Percentiles rank a stretch among this genome's conserved stretches.
These are phyloP conservation scores for Jasminum sambac DNA, from an alignment of 257 asterid species.

Conservation along the genomic window DNA sequence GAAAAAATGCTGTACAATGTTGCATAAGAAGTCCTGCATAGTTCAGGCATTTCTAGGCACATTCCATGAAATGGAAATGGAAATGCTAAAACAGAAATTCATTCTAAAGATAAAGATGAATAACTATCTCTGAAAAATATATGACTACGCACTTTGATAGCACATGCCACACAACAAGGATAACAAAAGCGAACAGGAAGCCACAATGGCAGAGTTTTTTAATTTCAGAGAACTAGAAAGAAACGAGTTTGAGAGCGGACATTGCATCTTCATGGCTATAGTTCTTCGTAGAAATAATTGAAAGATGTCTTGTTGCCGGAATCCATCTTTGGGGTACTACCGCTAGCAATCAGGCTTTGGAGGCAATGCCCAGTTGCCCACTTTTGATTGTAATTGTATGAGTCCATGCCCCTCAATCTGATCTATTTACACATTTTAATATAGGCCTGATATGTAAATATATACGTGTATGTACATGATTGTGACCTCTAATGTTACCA, in stretches of 20 bases:
- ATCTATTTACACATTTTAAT: not conserved
- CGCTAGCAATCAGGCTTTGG: not conserved
- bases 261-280: not conserved
- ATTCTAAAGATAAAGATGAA: not conserved
- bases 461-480: not conserved
- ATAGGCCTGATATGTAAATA: not conserved
- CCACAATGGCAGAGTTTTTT: conserved; percentile 5
- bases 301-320: conserved; percentile 17
- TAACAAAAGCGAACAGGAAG: conserved; percentile 13
- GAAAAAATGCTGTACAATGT: not conserved
- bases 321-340: conserved; percentile 4
- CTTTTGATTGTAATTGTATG: not conserved
- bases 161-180: not conserved
- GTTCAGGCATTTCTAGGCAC: not conserved
- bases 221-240: not conserved
- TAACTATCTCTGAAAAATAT: not conserved
- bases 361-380: not conserved
- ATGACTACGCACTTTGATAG: conserved; percentile 2
- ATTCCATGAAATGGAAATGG: conserved; percentile 1
- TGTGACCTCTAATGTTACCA: conserved; percentile 13
- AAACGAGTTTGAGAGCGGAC: not conserved
- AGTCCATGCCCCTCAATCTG: not conserved
- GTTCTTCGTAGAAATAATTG: not conserved
- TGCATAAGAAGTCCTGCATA: not conserved
- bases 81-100: not conserved